Percentiles rank a stretch among this genome's conserved stretches.
Evolutionary conservation across 805 yeast genomes (phyloP).

Genomic region (Lachancea lanzarotensis): DNA sequence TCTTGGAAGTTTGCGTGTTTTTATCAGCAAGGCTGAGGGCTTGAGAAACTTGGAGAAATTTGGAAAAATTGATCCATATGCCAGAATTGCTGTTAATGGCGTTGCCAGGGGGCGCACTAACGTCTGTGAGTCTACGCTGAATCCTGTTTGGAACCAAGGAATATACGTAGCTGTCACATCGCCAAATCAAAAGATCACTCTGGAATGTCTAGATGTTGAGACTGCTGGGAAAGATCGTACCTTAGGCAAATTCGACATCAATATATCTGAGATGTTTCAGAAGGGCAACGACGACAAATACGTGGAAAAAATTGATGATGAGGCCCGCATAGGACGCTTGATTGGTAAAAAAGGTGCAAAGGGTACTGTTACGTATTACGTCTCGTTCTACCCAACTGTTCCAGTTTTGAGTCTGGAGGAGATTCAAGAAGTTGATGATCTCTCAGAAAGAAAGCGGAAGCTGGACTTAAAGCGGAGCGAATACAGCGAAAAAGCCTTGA

Average conservation of each 20-base stretch:
- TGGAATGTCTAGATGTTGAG: slow-evolving; percentile 93
- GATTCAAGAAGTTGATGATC: slow-evolving; percentile 47
- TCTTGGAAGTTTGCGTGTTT: slow-evolving; percentile 80
- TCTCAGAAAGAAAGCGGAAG: slow-evolving; percentile 34
- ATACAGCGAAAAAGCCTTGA: slow-evolving; percentile 31
- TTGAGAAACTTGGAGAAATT: slow-evolving; percentile 80
- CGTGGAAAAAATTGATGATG: slow-evolving; percentile 49
- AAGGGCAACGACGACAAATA: slow-evolving; percentile 56
- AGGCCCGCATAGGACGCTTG: slow-evolving; percentile 54
- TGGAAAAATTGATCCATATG: slow-evolving; percentile 91
- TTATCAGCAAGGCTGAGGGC: slow-evolving; percentile 61
- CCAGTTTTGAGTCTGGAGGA: slow-evolving; percentile 78
- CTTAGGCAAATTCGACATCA: slow-evolving; percentile 73
- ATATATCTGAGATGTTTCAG: slow-evolving; percentile 58
- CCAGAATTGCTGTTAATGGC: slow-evolving; percentile 72
- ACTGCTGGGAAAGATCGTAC: slow-evolving; percentile 73
- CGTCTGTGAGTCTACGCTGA: slow-evolving; percentile 53
- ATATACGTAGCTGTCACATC: slow-evolving; percentile 78
- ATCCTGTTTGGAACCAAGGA: slow-evolving; percentile 83
- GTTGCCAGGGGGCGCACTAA: slow-evolving; percentile 71
- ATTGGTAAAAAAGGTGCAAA: slow-evolving; percentile 74
- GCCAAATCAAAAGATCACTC: slow-evolving; percentile 69
- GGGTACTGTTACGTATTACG: slow-evolving; percentile 67
- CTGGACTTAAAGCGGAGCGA: slow-evolving; percentile 27
- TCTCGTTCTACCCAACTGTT: slow-evolving; percentile 77